phyloP scores from a whole-genome alignment of 768 basidiomycete genomes.

The Suillus spraguei region DNA sequence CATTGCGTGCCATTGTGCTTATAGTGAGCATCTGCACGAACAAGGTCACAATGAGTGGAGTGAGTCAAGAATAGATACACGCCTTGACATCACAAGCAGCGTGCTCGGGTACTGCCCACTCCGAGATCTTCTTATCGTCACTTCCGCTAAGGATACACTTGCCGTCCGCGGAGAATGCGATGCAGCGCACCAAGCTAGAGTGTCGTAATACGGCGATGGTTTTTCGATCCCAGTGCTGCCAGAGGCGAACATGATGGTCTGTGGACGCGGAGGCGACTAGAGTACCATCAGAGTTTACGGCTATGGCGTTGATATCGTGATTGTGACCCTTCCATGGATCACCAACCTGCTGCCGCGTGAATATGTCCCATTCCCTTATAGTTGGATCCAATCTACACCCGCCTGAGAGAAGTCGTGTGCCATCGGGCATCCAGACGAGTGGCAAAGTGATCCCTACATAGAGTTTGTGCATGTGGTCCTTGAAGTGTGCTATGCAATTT shows the following conservation, averaged over 20 bases:
- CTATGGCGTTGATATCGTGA: neutral
- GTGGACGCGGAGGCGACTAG: slow-evolving; percentile 2
- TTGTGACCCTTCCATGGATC: slow-evolving; percentile 1
- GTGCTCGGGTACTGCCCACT: neutral
- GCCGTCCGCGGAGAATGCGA: neutral
- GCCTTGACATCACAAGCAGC: neutral
- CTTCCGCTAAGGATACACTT: neutral
- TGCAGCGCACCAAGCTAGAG: neutral
- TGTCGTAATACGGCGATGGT: neutral
- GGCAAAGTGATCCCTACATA: neutral
- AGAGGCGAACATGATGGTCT: neutral
- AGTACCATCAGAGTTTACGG: slow-evolving; percentile 3
- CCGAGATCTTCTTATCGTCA: neutral
- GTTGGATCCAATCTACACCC: neutral
- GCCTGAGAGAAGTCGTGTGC: neutral
- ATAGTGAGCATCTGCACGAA: neutral
- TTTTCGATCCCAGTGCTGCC: slow-evolving; percentile 5
- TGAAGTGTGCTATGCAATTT: neutral
- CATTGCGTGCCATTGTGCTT: neutral
- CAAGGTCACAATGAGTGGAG: neutral
- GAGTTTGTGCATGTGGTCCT: slow-evolving; percentile 1
- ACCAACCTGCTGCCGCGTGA: neutral
- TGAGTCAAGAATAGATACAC: neutral
- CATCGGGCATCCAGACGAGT: neutral
- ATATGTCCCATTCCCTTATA: slow-evolving; percentile 1